Base-by-base conservation (phyloP, 345 rosid species). In the Cardamine chenopodiifolia region DNA sequence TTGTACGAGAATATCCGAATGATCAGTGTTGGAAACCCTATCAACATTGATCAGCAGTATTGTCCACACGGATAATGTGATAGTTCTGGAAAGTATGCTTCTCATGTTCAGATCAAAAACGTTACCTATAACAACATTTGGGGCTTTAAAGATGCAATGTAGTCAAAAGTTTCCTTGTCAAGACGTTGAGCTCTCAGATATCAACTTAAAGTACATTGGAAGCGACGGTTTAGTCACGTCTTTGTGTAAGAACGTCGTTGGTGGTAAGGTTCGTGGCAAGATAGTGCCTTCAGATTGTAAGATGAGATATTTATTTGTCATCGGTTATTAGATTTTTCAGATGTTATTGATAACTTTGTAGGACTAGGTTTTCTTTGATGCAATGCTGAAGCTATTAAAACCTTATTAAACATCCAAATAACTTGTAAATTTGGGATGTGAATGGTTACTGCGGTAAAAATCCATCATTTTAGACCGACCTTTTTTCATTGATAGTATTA, bases 141-240 rank as follows among this genome's bases (percentile, higher is more conserved):
- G 85, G 86, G 85, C 85, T 45, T 72, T 84, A 50, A 66, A 58
- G 22, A 23, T 84, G 40, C 29, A 74, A 9, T 82, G 85, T 71
- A 84, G 87, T 59, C 23, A 39, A 8, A 7, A 8, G 28, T 71
- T 39, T 49, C 83, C 80, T 26, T 82, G 87, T 73, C 48, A 52
- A 18, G 37, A 64, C 25, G 25, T 84, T 35, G 66, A 61, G 76
- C 60, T 84, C 9, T 79, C 74, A 11, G 20, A 82, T 39, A 82
- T 82, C 42, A 13, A 70, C 66, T 29, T 84, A 17, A 31, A 0
- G 6, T 55, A 67, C 40, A 37, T 29, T 44, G 65, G 72, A 15
- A 20, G 4, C 3, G 71, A 70, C 17, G 70, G 78, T 29, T 47
- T 61, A 4, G 70, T 59, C 34, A 76, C 47, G 53, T 65, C 85